Conservation (phyloP, 805 yeast genomes). For the Naumovozyma baii region DNA sequence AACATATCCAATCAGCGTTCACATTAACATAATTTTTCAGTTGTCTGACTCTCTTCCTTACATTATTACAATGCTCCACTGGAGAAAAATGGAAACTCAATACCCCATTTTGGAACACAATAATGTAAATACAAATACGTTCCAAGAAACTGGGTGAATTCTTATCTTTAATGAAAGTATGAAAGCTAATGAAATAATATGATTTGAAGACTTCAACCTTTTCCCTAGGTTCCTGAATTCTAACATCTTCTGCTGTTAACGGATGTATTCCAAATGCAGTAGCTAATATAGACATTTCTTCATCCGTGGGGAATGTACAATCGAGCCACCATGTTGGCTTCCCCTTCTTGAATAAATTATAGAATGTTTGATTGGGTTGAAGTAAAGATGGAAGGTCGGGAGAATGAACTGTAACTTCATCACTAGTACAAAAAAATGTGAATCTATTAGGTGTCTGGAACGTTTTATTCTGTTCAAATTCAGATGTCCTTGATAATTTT, state of each 20-base stretch:
- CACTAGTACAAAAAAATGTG: constrained; percentile 69
- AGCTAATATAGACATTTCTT: constrained; percentile 84
- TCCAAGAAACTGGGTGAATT: constrained; percentile 75
- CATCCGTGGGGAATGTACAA: constrained; percentile 87
- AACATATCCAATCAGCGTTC: constrained; percentile 73
- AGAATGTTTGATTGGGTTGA: constrained; percentile 51
- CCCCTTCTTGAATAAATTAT: constrained; percentile 59
- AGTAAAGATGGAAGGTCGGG: constrained; percentile 75
- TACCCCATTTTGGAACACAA: constrained; percentile 59
- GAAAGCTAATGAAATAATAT: constrained; percentile 93
- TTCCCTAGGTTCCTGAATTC: constrained; percentile 95
- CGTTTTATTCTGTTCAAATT: constrained; percentile 27
- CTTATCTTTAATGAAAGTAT: constrained; percentile 81
- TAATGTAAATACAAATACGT: constrained; percentile 67
- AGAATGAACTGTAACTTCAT: constrained; percentile 83
- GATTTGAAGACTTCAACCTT: constrained; percentile 85
- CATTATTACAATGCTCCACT: constrained; percentile 60
- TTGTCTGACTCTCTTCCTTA: constrained; percentile 73
- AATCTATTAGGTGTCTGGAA: constrained; percentile 58
- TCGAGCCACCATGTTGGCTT: constrained; percentile 94
- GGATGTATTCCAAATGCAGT: constrained; percentile 97
- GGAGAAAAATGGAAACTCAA: constrained; percentile 65
- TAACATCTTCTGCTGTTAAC: constrained; percentile 91
- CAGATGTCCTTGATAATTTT: not conserved
- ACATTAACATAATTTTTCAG: constrained; percentile 69